Conservation (phyloP, 208 protist species). For the Acanthamoeba healyi region DNA sequence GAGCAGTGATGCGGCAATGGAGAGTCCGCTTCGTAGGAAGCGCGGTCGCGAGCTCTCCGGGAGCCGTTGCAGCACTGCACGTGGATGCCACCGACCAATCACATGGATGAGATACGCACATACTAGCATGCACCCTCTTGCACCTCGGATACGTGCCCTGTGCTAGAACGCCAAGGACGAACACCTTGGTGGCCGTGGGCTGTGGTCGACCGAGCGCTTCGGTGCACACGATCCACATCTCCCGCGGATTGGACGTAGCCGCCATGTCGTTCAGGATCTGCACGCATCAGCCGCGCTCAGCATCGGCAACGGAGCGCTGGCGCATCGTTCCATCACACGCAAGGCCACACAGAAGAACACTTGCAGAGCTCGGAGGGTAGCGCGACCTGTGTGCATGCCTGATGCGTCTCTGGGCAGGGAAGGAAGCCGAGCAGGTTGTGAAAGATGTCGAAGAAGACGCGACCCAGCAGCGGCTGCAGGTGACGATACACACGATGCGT, state of each 20-base stretch:
- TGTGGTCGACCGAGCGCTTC: conserved; percentile 11
- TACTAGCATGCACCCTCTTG: neutral
- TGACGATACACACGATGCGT: neutral
- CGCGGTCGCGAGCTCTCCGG: neutral
- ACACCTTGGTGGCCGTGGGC: neutral
- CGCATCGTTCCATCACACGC: neutral
- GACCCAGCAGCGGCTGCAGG: neutral
- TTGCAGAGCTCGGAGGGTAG: neutral
- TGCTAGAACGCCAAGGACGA: neutral
- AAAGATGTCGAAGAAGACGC: conserved; percentile 49
- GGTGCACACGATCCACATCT: conserved; percentile 47
- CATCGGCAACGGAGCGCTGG: too few species aligned
- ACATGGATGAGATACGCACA: neutral
- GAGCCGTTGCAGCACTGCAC: neutral
- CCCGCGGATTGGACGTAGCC: conserved; percentile 31
- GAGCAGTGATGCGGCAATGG: neutral
- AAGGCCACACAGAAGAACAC: neutral
- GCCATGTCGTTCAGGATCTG: conserved; percentile 29
- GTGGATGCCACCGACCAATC: too few species aligned
- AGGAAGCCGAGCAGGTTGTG: conserved; percentile 7
- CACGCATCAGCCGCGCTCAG: neutral
- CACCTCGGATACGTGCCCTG: neutral
- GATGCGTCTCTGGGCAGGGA: neutral
- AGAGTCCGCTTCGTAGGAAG: conserved; percentile 4
- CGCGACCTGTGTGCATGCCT: neutral